Evolutionary conservation across 192 early-diverging fungal genomes (phyloP), one percentile per base, ranked within the genome.

Genomic region (Obelidium mucronatum): DNA sequence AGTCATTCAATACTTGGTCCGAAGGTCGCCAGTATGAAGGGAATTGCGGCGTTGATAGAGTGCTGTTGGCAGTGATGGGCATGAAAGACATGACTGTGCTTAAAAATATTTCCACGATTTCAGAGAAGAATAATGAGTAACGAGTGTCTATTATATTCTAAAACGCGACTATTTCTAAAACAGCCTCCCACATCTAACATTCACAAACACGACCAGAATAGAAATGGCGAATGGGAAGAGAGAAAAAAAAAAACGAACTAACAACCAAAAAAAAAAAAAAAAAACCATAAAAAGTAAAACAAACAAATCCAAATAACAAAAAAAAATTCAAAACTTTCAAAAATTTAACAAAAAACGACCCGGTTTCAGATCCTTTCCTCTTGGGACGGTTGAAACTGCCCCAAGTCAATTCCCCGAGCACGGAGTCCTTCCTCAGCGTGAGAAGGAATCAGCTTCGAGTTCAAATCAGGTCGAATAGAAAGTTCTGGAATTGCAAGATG

Each of bases 381-480:
- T 8, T 74, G 35, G 28, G 51, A 17, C 19, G 92, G 92, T 36
- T 78, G 81, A 77, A 95, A 93, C 72, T 90, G 86, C 59, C 91
- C 85, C 74, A 95, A 76, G 73, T 93, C 90, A 72, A 96, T 93
- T 31, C 91, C 93, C 22, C 85, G 74, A n/a, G 87, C 83, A n/a
- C 64, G 60, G 37, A 94, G 76, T 37, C 83, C 90, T 6, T 88
- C 76, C 56, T 89, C 88, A 15, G 88, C 89, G 64, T 98, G 95
- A 31, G 82, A 85, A 24, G 97, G 97, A 40, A 98, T 93, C 51
- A 99, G 85, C 64, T 82, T 81, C 6, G 83, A 81, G 73, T 92
- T 92, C 59, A 96, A 81, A 63, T 92, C 92, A 17, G 96, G 94
- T 26, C 93, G 89, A 56, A 97, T 93, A 1, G 94, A 95, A 39